Conservation (phyloP, 2,329 filamentous ascomycete genomes). For the Pseudogymnoascus sp. region DNA sequence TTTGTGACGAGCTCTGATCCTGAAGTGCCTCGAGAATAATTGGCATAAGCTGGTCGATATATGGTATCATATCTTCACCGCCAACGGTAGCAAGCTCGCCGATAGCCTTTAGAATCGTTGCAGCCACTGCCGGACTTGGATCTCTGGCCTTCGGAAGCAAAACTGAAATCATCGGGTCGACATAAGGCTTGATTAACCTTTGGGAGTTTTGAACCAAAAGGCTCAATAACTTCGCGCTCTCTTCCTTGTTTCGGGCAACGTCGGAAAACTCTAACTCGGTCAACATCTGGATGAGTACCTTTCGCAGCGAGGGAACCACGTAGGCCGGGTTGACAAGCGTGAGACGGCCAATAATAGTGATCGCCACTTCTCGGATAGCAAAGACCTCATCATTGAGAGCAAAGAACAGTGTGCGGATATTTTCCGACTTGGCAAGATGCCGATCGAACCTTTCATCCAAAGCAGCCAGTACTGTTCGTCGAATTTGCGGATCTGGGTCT, state of each 20-base stretch:
- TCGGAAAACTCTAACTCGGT: constrained; percentile 96
- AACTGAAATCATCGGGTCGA: constrained; percentile 91
- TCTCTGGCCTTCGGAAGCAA: constrained; percentile 90
- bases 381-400: constrained; percentile 95
- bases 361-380: constrained; percentile 83
- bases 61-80: constrained; percentile 85
- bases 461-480: constrained; percentile 77
- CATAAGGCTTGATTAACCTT: constrained; percentile 87
- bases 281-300: constrained; percentile 89
- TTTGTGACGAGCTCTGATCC: constrained; percentile 81
- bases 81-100: constrained; percentile 91
- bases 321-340: constrained; percentile 91
- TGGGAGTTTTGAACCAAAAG: constrained; percentile 90
- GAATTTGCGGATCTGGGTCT: constrained; percentile 81
- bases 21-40: constrained; percentile 90
- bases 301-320: constrained; percentile 89
- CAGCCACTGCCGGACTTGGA: constrained; percentile 75
- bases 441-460: constrained; percentile 91
- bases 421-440: constrained; percentile 94
- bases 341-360: constrained; percentile 90
- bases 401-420: constrained; percentile 90
- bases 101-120: constrained; percentile 90
- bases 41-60: constrained; percentile 88
- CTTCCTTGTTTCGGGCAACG: constrained; percentile 87
- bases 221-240: constrained; percentile 87